Base-by-base conservation (phyloP, 2,329 filamentous ascomycete species). In the Cordyceps javanica region DNA sequence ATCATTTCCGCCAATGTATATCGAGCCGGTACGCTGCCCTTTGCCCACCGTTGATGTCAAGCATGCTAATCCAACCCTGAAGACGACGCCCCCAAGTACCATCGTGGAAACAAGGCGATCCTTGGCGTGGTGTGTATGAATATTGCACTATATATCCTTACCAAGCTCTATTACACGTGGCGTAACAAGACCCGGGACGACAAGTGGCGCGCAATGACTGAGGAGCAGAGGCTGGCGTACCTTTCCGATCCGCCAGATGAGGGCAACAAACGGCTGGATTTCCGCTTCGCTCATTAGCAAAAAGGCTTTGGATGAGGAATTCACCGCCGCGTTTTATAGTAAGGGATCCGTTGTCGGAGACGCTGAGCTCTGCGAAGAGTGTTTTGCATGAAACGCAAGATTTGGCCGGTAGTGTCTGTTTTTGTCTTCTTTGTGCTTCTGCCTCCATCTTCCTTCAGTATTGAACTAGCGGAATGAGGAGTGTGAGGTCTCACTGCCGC, bases 101-200 rank as follows among this genome's bases (percentile, higher is more conserved):
- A 73, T 9, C 69, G 72, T 0, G 80, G 81, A 1, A 83, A 83
- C 58, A 77, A 73, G 46, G 72, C 77, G 0, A 61, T 84, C 5
- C 73, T 83, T 23, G 78, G 62, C 0, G 72, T 83, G 19, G 72
- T 73, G 2, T 70, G 70, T 1, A 75, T 74, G 59, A 82, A 82
- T 54, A 73, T 83, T 25, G 63, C 72, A 1, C 57, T 81, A 4
- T 81, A 82, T 46, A 60, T 78, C 1, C 69, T 71, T 0, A 73
- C 77, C 19, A 83, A 83, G 66, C 42, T 72, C 1, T 85, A 81
- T 63, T 85, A 85, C 62, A 65, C 78, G 1, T 67, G 62, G 55
- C 69, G 77, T 6, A 85, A 85, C 59, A 72, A 68, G 61, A 65
- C 61, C 19, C 71, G 75, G 26, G 76, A 77, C 19, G 60, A 58